phyloP scores from a whole-genome alignment of 495 filamentous ascomycete species.

The Lophium mytilinum region DNA sequence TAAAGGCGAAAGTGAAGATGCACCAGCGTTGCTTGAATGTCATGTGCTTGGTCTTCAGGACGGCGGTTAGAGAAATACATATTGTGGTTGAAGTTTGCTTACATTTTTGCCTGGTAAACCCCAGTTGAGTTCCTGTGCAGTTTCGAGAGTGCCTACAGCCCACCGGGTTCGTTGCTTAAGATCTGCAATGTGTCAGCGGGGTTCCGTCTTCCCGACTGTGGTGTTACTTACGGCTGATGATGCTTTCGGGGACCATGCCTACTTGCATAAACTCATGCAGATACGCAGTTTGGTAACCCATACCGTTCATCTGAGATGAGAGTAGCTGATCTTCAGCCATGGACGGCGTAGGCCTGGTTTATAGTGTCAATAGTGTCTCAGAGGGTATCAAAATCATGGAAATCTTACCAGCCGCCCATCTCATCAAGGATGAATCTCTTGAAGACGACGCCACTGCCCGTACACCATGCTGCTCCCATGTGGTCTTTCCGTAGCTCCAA shows the following conservation, averaged over 20 bases:
- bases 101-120: constrained; percentile 37
- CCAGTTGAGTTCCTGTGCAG: constrained; percentile 40
- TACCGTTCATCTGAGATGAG: constrained; percentile 41
- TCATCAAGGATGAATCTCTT: constrained; percentile 42
- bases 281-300: constrained; percentile 46
- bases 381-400: too few species aligned
- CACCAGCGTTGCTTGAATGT: constrained; percentile 7
- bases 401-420: constrained; percentile 44
- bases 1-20: constrained; percentile 38
- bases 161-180: constrained; percentile 44
- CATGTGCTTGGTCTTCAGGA: constrained; percentile 34
- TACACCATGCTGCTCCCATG: neutral
- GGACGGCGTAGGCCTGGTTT: constrained; percentile 40
- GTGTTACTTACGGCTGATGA: too few species aligned
- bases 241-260: constrained; percentile 44
- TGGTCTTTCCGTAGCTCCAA: constrained; percentile 1
- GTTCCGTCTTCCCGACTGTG: too few species aligned
- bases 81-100: too few species aligned
- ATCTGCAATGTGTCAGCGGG: too few species aligned
- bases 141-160: constrained; percentile 38
- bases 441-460: constrained; percentile 35
- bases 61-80: too few species aligned
- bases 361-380: too few species aligned
- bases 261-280: constrained; percentile 46
- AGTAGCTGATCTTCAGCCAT: constrained; percentile 46